Percentiles rank a stretch among this genome's conserved stretches.
Conservation (phyloP, 148 eudicot genomes). For the Vaccinium corymbosum region DNA sequence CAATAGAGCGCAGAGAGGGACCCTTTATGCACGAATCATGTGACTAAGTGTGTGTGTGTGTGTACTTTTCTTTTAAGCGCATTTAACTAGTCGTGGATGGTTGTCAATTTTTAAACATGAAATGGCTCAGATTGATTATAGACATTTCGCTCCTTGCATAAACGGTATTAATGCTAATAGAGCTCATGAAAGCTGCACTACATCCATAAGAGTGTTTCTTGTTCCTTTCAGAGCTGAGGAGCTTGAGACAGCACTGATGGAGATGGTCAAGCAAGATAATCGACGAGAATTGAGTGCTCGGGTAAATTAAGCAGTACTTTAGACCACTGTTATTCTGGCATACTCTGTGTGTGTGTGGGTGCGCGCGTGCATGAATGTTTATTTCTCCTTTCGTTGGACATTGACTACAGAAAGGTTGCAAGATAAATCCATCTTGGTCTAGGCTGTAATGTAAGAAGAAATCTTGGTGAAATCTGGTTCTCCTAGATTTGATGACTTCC, state of each 20-base stretch:
- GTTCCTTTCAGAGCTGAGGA: slow-evolving; percentile 70
- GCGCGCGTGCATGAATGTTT: neutral
- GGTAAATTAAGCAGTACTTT: slow-evolving; percentile 35
- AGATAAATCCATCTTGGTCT: neutral
- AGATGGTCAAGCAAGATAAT: slow-evolving; percentile 79
- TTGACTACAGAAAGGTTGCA: neutral
- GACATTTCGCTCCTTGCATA: neutral
- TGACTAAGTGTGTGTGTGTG: neutral
- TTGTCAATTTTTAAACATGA: neutral
- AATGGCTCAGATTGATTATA: neutral
- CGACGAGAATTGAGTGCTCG: slow-evolving; percentile 71
- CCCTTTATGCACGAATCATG: too few relatives aligned
- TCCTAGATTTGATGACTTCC: neutral
- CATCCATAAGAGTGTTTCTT: slow-evolving; percentile 13
- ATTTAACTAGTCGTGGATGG: neutral
- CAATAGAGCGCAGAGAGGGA: too few relatives aligned
- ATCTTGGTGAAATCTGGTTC: neutral
- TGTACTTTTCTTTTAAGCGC: neutral
- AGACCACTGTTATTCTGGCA: slow-evolving; percentile 14
- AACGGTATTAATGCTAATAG: neutral
- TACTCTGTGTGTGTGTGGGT: neutral
- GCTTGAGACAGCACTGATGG: slow-evolving; percentile 90
- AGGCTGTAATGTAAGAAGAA: neutral
- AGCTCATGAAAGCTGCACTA: neutral
- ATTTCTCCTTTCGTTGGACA: neutral